A percentile compares a stretch with the other conserved stretches of the same genome.
Evolutionary conservation across 768 basidiomycete genomes (phyloP).

Genomic region (Epithele typhae): DNA sequence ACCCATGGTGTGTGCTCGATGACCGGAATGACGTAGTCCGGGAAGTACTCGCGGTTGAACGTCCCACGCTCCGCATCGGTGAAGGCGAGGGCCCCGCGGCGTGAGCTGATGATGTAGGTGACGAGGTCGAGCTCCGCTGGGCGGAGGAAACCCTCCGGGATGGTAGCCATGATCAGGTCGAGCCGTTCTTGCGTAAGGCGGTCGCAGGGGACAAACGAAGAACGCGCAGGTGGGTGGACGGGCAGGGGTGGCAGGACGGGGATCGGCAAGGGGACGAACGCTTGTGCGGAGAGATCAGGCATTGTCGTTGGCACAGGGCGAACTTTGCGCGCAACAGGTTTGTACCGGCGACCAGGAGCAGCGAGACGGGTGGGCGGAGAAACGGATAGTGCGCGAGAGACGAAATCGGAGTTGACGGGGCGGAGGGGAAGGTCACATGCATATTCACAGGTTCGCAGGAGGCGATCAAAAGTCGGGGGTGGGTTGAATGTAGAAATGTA

Average conservation of each 20-base stretch:
- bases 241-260: conserved; percentile 28
- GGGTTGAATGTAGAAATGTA: no score
- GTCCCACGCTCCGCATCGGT: conserved; percentile 18
- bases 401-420: no score
- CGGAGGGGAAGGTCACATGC: no score
- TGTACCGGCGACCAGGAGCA: no score
- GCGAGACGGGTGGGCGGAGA: no score
- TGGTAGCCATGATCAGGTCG: conserved; percentile 15
- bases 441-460: no score
- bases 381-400: no score
- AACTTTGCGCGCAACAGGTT: no score
- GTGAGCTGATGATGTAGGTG: conserved; percentile 8
- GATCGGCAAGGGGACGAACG: no score
- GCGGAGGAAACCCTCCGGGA: conserved; percentile 25
- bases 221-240: conserved; percentile 26
- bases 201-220: conserved; percentile 24
- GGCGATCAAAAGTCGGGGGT: no score
- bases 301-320: no score
- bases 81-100: conserved; percentile 19
- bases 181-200: conserved; percentile 21
- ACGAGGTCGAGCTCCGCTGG: conserved; percentile 27
- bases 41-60: conserved; percentile 21
- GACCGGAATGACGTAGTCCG: conserved; percentile 27
- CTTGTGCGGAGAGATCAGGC: no score
- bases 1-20: conserved; percentile 35